Percentiles rank a stretch among this genome's conserved stretches.
Conservation (phyloP, 495 filamentous ascomycete species). For the Penicillium pulvis region DNA sequence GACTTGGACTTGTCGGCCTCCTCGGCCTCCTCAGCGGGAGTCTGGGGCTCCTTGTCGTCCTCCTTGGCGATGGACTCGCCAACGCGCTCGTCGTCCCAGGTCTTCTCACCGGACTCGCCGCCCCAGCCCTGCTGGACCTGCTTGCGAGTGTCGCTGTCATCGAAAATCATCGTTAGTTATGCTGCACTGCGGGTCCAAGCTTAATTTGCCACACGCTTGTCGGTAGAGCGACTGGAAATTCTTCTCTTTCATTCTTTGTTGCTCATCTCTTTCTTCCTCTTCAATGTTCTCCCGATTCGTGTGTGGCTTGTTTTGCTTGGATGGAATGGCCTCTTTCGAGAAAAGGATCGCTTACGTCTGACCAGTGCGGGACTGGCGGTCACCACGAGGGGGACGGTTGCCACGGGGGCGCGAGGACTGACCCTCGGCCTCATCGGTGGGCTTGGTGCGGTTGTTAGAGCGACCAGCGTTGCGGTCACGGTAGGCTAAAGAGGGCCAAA, state of each 20-base stretch:
- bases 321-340: neutral
- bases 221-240: neutral
- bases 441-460: slow-evolving; percentile 79
- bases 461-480: slow-evolving; percentile 85
- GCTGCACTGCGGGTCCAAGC: neutral
- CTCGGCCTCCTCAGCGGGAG: slow-evolving; percentile 55
- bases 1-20: slow-evolving; percentile 86
- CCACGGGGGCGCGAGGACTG: slow-evolving; percentile 52
- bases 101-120: slow-evolving; percentile 71
- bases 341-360: slow-evolving; percentile 59
- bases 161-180: slow-evolving; percentile 15
- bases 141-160: slow-evolving; percentile 80
- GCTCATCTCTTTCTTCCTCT: neutral
- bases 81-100: slow-evolving; percentile 85
- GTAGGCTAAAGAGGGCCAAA: slow-evolving; percentile 62
- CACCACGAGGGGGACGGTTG: slow-evolving; percentile 64
- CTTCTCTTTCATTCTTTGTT: neutral
- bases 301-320: neutral
- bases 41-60: slow-evolving; percentile 68
- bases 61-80: slow-evolving; percentile 82
- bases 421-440: slow-evolving; percentile 66
- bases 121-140: slow-evolving; percentile 92
- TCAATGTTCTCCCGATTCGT: neutral
- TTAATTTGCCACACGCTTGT: neutral
- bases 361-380: slow-evolving; percentile 78